A percentile compares a stretch with the other conserved stretches of the same genome.
Conservation (phyloP, 306 rosid species). For the Elaeagnus macrophylla region DNA sequence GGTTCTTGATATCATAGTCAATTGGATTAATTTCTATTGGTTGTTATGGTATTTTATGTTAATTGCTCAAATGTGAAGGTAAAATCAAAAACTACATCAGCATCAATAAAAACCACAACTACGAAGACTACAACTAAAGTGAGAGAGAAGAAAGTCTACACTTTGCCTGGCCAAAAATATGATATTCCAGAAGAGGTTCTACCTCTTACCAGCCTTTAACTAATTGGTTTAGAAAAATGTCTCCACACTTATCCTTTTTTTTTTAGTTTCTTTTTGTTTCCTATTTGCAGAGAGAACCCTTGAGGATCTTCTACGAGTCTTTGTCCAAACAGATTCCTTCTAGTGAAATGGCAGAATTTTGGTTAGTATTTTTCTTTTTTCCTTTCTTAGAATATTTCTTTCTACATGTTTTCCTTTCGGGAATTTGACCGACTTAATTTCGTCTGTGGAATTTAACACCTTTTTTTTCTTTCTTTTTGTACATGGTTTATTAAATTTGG, state of each 20-base stretch:
- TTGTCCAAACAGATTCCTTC: slow-evolving; percentile 77
- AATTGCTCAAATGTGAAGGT: slow-evolving; percentile 47
- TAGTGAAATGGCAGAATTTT: slow-evolving; percentile 92
- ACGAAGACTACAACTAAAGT: slow-evolving; percentile 40
- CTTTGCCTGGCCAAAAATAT: slow-evolving; percentile 76
- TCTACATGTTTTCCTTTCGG: not conserved
- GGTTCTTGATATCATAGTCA: slow-evolving; percentile 5
- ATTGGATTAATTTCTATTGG: slow-evolving; percentile 13
- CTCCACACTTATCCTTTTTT: slow-evolving; percentile 17
- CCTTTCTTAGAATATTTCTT: not conserved
- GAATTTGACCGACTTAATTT: not conserved
- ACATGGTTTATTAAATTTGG: not conserved
- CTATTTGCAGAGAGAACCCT: slow-evolving; percentile 78
- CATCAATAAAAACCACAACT: slow-evolving; percentile 31
- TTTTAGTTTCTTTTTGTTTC: slow-evolving; percentile 10
- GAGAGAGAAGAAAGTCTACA: slow-evolving; percentile 72
- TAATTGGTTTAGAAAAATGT: slow-evolving; percentile 11
- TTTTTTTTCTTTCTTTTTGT: not conserved
- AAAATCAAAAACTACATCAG: slow-evolving; percentile 40
- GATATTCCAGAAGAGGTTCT: slow-evolving; percentile 93
- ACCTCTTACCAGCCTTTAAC: slow-evolving; percentile 12
- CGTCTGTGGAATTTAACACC: too few species aligned
- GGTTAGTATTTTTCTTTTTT: slow-evolving; percentile 36
- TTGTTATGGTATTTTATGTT: slow-evolving; percentile 15
- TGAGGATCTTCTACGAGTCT: slow-evolving; percentile 79